Percentiles rank a stretch among this genome's conserved stretches.
Conservation (phyloP, 2,329 filamentous ascomycete genomes). For the Fusarium paranaense region DNA sequence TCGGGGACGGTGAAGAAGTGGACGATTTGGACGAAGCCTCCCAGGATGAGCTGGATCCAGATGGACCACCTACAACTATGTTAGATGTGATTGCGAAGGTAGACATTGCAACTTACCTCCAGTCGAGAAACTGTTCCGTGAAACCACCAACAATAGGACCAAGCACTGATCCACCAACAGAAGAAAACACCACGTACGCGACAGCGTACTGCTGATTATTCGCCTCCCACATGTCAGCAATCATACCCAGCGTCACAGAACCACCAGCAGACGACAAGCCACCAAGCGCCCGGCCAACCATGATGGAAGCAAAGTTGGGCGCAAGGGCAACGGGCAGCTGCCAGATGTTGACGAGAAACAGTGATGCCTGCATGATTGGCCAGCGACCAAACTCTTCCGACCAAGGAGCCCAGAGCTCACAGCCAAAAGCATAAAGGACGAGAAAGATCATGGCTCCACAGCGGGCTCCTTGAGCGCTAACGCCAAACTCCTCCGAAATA, state of each 20-base stretch:
- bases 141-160: slow-evolving; percentile 85
- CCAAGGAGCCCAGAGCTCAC: slow-evolving; percentile 90
- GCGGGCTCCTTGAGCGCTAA: slow-evolving; percentile 76
- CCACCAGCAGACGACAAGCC: slow-evolving; percentile 79
- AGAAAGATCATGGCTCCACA: slow-evolving; percentile 83
- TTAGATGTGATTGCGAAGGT: background rate
- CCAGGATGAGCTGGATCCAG: slow-evolving; percentile 88
- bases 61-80: slow-evolving; percentile 67
- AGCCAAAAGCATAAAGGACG: slow-evolving; percentile 84
- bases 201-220: slow-evolving; percentile 81
- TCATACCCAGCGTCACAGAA: slow-evolving; percentile 80
- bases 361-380: slow-evolving; percentile 77
- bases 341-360: slow-evolving; percentile 83
- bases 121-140: slow-evolving; percentile 73
- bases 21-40: slow-evolving; percentile 73
- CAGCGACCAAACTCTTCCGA: slow-evolving; percentile 84
- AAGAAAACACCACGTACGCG: slow-evolving; percentile 82
- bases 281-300: slow-evolving; percentile 77
- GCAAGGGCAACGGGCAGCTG: slow-evolving; percentile 79
- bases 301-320: slow-evolving; percentile 76
- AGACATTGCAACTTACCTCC: slow-evolving; percentile 62
- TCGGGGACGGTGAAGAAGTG: slow-evolving; percentile 81
- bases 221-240: slow-evolving; percentile 79
- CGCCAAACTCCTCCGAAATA: slow-evolving; percentile 74
- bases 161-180: slow-evolving; percentile 80